Percentiles rank a stretch among this genome's conserved stretches.
These are phyloP conservation scores for Talaromyces ruber DNA, from an alignment of 495 filamentous ascomycete genomes.

Conservation along the genomic window DNA sequence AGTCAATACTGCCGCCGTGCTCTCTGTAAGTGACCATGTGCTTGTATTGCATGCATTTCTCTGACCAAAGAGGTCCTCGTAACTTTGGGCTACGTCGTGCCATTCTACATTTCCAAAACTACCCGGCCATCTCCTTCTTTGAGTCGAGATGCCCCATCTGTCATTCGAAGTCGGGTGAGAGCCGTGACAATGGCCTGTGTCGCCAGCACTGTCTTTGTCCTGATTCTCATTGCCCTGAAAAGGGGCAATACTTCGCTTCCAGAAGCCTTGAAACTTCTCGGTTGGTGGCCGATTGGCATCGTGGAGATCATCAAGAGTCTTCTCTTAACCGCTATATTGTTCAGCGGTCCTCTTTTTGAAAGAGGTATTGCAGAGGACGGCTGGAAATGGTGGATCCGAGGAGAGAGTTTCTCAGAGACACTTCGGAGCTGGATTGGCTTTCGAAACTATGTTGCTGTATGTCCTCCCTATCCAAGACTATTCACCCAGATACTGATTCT, in stretches of 20 bases:
- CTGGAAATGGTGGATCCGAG: constrained; percentile 57
- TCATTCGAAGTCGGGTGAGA: constrained; percentile 79
- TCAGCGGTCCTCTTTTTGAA: constrained; percentile 78
- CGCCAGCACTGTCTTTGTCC: constrained; percentile 49
- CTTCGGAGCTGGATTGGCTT: constrained; percentile 54
- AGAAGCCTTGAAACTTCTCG: constrained; percentile 56
- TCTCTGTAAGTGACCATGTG: constrained; percentile 36
- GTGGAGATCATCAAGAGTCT: constrained; percentile 48
- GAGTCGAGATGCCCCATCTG: constrained; percentile 79
- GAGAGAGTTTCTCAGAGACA: constrained; percentile 31
- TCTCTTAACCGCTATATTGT: constrained; percentile 68
- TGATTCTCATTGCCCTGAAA: constrained; percentile 46
- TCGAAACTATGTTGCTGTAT: constrained; percentile 56
- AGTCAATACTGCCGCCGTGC: constrained; percentile 31
- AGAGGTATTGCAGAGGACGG: constrained; percentile 58
- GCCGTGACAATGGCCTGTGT: constrained; percentile 66
- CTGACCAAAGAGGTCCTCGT: constrained; percentile 50
- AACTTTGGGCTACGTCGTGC: constrained; percentile 79
- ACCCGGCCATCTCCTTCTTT: constrained; percentile 77
- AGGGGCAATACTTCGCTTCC: constrained; percentile 32
- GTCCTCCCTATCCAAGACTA: not conserved
- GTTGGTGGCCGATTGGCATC: constrained; percentile 64
- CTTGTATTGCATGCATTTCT: not conserved
- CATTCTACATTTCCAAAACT: constrained; percentile 74
- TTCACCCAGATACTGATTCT: constrained; percentile 5